Conservation (phyloP, 2,329 filamentous ascomycete genomes). For the Penicillium thymicola region DNA sequence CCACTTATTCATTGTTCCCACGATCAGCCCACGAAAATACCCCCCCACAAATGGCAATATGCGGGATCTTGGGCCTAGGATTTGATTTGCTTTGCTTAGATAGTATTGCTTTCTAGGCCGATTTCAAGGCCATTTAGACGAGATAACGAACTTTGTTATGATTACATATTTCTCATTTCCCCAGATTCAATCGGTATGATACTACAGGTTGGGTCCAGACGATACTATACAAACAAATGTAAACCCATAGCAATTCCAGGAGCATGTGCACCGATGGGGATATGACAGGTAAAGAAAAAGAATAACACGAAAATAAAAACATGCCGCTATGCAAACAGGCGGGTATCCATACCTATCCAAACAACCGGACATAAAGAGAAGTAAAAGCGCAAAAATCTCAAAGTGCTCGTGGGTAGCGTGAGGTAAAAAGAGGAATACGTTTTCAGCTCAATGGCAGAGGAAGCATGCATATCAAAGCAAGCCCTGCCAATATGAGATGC, state of each 20-base stretch:
- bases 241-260: neutral
- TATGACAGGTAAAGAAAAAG: neutral
- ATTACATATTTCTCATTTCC: neutral
- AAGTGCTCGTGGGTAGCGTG: constrained; percentile 23
- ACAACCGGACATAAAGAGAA: constrained; percentile 8
- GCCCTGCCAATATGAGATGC: neutral
- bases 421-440: constrained; percentile 7
- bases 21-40: neutral
- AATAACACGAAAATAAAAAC: constrained; percentile 3
- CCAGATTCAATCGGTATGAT: neutral
- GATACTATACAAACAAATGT: constrained; percentile 3
- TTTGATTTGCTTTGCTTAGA: neutral
- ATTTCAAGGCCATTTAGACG: constrained; percentile 3
- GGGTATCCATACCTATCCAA: constrained; percentile 23
- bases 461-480: neutral
- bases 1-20: neutral
- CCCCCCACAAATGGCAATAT: neutral
- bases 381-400: neutral
- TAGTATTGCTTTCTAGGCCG: neutral
- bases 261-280: neutral
- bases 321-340: constrained; percentile 12
- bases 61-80: neutral
- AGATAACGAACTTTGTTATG: constrained; percentile 10
- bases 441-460: neutral
- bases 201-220: neutral